Evolutionary conservation across 352 stramenopile species (phyloP), one percentile per base, ranked within the genome.

Genomic region (Pythium inflatum): DNA sequence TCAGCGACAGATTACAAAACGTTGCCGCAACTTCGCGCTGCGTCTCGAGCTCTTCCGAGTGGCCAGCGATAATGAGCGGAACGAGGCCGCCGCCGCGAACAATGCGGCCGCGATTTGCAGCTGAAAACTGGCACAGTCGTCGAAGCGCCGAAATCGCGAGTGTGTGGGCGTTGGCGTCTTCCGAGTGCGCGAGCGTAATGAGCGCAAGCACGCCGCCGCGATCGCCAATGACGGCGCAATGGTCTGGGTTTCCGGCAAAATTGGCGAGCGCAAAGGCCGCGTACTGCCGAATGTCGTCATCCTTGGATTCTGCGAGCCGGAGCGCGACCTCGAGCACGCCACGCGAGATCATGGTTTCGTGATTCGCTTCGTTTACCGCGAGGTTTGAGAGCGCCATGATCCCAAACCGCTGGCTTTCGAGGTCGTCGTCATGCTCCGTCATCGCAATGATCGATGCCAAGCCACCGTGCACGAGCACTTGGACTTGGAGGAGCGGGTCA

Each of bases 361-460:
- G 95, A 70, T 98, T 99, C 64, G 79, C 85, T 66, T 98, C 92
- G 66, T 98, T 98, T 36, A 91, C 91, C 0, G 94, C 92, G 22
- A 99, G 76, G 71, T 99, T 99, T 14, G 88, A 95, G 11, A 99
- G 75, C 33, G 93, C 95, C 92, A 99, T 98, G 70, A 98, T 91
- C 28, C 91, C 93, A 75, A 98, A 97, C 2, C 92, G 76, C 65
- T 98, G 89, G 50, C 83, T 95, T 55, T 97, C 92, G 0, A 89
- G 30, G 73, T 97, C 82, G 8, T 78, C 73, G 18, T 81, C 72
- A 5, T 67, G 40, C 24, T 90, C 70, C 12, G 85, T 91, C 64
- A 98, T 87, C 11, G 80, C 75, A 12, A 98, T 63, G 58, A 99
- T 89, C 25, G 92, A 74, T 1, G 83, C 79, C 16, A 99, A 78